Conservation (phyloP, 2,329 filamentous ascomycete genomes). For the Colletotrichum musicola region DNA sequence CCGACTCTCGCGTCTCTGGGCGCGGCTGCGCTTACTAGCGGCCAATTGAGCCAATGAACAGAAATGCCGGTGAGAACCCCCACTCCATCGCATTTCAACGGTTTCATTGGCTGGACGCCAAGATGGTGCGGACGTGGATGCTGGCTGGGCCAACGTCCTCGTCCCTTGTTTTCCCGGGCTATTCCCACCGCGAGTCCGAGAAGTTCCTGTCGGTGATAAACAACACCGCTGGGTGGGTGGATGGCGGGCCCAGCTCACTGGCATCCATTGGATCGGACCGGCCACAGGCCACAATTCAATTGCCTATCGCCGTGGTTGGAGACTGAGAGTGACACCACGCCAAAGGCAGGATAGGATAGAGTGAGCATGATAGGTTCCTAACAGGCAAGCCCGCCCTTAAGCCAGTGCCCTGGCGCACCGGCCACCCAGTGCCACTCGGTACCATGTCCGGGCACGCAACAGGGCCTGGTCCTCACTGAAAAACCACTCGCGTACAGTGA, state of each 20-base stretch:
- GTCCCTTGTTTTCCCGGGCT: conserved; percentile 37
- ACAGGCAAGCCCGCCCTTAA: too few relatives aligned
- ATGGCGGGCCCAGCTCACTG: conserved; percentile 24
- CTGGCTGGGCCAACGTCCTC: background rate
- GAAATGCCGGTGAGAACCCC: background rate
- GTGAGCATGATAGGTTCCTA: too few relatives aligned
- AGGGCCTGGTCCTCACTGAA: too few relatives aligned
- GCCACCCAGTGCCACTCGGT: too few relatives aligned
- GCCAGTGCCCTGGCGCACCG: too few relatives aligned
- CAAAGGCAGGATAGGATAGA: background rate
- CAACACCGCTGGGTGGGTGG: conserved; percentile 7
- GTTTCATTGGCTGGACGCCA: conserved; percentile 6
- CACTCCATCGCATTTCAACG: background rate
- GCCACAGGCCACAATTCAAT: conserved; percentile 31
- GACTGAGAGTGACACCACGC: background rate
- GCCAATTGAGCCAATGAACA: conserved; percentile 7
- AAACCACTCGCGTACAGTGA: background rate
- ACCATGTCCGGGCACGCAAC: too few relatives aligned
- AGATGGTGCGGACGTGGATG: background rate
- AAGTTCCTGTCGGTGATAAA: conserved; percentile 30
- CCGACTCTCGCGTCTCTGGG: background rate
- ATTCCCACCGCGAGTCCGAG: conserved; percentile 36
- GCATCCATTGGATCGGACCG: conserved; percentile 2
- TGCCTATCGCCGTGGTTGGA: background rate
- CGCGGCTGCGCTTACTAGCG: conserved; percentile 18